phyloP scores from a whole-genome alignment of 371 early-diverging fungal species.

The Chytridiales sp. region DNA sequence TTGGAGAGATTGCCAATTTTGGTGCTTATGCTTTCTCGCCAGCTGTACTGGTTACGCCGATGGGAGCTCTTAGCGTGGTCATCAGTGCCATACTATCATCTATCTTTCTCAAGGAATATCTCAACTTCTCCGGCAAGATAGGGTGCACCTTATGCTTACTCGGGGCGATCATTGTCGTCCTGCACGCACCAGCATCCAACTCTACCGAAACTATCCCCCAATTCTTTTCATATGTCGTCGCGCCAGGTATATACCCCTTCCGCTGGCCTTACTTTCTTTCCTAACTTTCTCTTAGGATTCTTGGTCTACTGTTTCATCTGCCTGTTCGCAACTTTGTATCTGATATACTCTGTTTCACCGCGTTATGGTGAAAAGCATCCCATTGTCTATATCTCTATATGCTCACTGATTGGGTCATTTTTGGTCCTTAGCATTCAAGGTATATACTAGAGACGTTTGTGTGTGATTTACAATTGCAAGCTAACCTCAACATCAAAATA shows the following conservation, averaged over 20 bases:
- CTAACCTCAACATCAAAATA: constrained; percentile 6
- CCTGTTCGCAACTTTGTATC: constrained; percentile 50
- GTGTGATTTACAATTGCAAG: neutral
- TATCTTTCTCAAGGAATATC: constrained; percentile 35
- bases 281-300: constrained; percentile 70
- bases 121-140: constrained; percentile 33
- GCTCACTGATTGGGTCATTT: constrained; percentile 80
- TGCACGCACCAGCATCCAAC: constrained; percentile 46
- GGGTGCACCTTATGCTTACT: constrained; percentile 38
- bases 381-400: constrained; percentile 85
- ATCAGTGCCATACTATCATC: constrained; percentile 55
- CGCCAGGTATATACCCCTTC: constrained; percentile 17
- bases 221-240: constrained; percentile 18
- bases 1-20: constrained; percentile 90
- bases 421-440: constrained; percentile 47
- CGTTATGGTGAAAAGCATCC: constrained; percentile 55
- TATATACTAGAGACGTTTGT: neutral
- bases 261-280: constrained; percentile 15
- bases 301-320: constrained; percentile 67
- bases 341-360: constrained; percentile 71
- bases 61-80: constrained; percentile 86
- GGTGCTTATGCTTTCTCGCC: constrained; percentile 94
- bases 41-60: constrained; percentile 90
- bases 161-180: constrained; percentile 40
- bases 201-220: constrained; percentile 27